phyloP scores from a whole-genome alignment of 1,284 basidiomycete species.

The Paramarasmius palmivorus region DNA sequence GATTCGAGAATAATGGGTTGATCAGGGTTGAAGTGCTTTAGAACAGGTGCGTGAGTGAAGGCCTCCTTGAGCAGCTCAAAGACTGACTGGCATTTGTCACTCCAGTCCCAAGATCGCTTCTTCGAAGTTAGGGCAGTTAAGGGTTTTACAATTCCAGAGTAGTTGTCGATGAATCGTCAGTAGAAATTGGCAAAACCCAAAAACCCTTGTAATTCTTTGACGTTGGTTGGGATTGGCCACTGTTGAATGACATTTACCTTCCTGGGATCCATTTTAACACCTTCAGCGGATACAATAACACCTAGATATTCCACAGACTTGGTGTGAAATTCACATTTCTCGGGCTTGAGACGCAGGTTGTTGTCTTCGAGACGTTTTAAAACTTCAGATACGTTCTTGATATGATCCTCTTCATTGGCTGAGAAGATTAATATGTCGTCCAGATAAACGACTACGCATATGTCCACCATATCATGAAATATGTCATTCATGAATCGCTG shows the following conservation, averaged over 20 bases:
- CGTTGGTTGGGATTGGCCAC: conserved; percentile 19
- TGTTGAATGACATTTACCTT: conserved; percentile 34
- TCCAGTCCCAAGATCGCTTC: conserved; percentile 29
- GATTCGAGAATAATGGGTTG: conserved; percentile 28
- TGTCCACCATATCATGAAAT: no score
- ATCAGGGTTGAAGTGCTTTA: conserved; percentile 34
- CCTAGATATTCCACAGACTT: no score
- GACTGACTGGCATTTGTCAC: conserved; percentile 34
- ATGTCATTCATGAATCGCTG: no score
- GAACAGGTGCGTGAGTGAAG: conserved; percentile 34
- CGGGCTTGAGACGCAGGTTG: conserved; percentile 32
- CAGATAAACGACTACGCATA: no score
- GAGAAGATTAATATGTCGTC: no score
- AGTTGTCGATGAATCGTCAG: conserved; percentile 39
- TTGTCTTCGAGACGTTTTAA: conserved; percentile 31
- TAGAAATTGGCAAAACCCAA: conserved; percentile 33
- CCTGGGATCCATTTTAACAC: no score
- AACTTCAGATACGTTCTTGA: conserved; percentile 26
- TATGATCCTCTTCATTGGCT: conserved; percentile 22
- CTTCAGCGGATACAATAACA: no score
- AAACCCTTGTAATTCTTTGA: conserved; percentile 25
- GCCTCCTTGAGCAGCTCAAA: conserved; percentile 31
- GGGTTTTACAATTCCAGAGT: no score
- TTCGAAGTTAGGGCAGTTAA: conserved; percentile 30
- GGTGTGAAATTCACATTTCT: conserved; percentile 40